These are phyloP conservation scores for Globisporangium paddicum DNA, from an alignment of 352 stramenopile species.

Conservation along the genomic window DNA sequence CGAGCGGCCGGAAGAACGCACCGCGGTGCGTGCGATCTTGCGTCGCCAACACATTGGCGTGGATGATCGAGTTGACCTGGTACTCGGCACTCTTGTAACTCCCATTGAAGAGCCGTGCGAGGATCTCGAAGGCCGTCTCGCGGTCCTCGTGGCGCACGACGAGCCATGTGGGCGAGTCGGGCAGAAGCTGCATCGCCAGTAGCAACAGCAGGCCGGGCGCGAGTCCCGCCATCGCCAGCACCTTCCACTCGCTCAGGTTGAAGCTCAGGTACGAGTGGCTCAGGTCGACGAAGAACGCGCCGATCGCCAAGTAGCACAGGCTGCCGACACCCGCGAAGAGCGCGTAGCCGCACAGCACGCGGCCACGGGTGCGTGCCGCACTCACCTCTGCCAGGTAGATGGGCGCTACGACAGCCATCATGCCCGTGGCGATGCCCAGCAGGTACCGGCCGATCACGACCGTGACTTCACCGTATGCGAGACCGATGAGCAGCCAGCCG, in stretches of 20 bases:
- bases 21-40: conserved; percentile 48
- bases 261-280: conserved; percentile 69
- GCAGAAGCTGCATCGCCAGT: conserved; percentile 58
- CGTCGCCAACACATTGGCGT: conserved; percentile 56
- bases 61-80: conserved; percentile 70
- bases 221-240: conserved; percentile 48
- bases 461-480: conserved; percentile 63
- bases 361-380: conserved; percentile 49
- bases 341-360: conserved; percentile 40
- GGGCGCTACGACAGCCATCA: conserved; percentile 57
- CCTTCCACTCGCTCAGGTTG: conserved; percentile 81
- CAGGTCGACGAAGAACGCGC: conserved; percentile 53
- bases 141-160: conserved; percentile 67
- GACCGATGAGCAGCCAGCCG: conserved; percentile 62
- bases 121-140: conserved; percentile 55
- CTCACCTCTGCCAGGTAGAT: conserved; percentile 75
- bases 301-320: conserved; percentile 48
- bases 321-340: conserved; percentile 33
- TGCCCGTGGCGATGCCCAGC: conserved; percentile 43
- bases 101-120: conserved; percentile 44
- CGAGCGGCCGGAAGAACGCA: conserved; percentile 63
- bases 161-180: conserved; percentile 79
- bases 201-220: conserved; percentile 47
- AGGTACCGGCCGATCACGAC: conserved; percentile 64
- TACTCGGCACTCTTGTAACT: conserved; percentile 53